These are phyloP conservation scores for Euryodendron excelsum DNA, from an alignment of 148 eudicot genomes.

Conservation along the genomic window DNA sequence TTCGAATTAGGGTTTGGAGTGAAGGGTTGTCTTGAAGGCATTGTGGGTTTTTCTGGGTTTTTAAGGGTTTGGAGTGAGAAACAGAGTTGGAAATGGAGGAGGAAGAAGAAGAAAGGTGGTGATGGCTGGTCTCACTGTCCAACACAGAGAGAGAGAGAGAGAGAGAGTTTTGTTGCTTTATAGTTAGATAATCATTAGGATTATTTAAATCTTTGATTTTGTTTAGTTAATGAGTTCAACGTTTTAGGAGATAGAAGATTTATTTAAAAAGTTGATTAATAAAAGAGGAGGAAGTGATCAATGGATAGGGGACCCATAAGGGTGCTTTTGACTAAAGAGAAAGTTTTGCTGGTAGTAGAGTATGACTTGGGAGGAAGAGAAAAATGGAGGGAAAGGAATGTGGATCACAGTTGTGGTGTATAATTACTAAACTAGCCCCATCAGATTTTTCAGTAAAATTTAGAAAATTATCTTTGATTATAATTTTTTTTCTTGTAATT, in stretches of 20 bases:
- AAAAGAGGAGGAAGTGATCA: too few relatives aligned
- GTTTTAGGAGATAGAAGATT: slow-evolving; percentile 13
- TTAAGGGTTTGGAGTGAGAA: neutral
- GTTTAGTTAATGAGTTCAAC: slow-evolving; percentile 23
- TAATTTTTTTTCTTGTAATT: too few relatives aligned
- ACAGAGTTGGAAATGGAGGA: slow-evolving; percentile 4
- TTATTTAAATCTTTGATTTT: neutral
- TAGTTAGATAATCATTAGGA: slow-evolving; percentile 33
- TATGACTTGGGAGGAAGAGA: slow-evolving; percentile 2
- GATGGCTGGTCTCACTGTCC: slow-evolving; percentile 21
- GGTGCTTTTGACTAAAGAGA: slow-evolving; percentile 62
- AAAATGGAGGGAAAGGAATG: slow-evolving; percentile 24
- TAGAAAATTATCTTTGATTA: too few relatives aligned
- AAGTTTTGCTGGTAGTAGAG: slow-evolving; percentile 25
- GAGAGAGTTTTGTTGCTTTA: slow-evolving; percentile 46
- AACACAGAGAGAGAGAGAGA: too few relatives aligned
- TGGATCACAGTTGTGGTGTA: slow-evolving; percentile 14
- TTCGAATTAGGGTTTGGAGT: slow-evolving; percentile 35
- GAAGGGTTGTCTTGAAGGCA: slow-evolving; percentile 77
- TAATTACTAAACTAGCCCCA: neutral
- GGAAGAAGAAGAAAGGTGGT: neutral
- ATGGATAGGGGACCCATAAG: slow-evolving; percentile 30
- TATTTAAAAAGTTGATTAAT: slow-evolving; percentile 3
- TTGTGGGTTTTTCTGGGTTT: slow-evolving; percentile 25
- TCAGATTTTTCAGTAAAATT: neutral